Percentiles rank a stretch among this genome's conserved stretches.
These are phyloP conservation scores for Mariannaea sp. DNA, from an alignment of 2,329 filamentous ascomycete genomes.

Conservation along the genomic window DNA sequence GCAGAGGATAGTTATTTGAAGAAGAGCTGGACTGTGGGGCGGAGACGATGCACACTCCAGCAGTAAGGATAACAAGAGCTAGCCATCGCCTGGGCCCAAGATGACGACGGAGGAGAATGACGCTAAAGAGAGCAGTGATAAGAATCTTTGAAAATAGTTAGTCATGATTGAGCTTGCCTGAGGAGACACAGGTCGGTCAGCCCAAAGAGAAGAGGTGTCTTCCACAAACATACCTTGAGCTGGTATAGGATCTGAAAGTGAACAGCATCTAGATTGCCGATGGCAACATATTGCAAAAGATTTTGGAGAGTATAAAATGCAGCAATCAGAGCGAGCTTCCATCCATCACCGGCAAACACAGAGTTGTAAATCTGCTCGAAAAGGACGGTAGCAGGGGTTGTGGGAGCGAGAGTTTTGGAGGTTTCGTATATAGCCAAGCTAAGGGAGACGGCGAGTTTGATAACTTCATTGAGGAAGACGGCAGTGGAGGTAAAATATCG, in stretches of 20 bases:
- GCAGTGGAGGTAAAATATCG: constrained; percentile 94
- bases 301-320: constrained; percentile 90
- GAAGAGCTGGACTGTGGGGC: constrained; percentile 66
- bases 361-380: constrained; percentile 79
- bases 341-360: constrained; percentile 88
- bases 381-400: constrained; percentile 78
- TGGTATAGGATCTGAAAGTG: constrained; percentile 95
- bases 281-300: constrained; percentile 88
- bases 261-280: constrained; percentile 88
- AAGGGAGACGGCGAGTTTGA: constrained; percentile 86
- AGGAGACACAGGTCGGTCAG: background rate
- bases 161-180: background rate
- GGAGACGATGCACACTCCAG: constrained; percentile 85
- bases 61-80: constrained; percentile 75
- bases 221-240: constrained; percentile 76
- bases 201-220: too few species aligned
- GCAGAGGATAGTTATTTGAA: constrained; percentile 54
- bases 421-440: constrained; percentile 88
- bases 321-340: constrained; percentile 92
- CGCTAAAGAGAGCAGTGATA: constrained; percentile 85
- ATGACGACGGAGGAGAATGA: constrained; percentile 72
- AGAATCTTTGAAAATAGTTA: constrained; percentile 63
- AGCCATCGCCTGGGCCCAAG: constrained; percentile 79
- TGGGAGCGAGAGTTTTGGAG: constrained; percentile 75
- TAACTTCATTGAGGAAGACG: constrained; percentile 88